Evolutionary conservation across 768 basidiomycete genomes (phyloP).

Genomic region (Glaciozyma antarctica): DNA sequence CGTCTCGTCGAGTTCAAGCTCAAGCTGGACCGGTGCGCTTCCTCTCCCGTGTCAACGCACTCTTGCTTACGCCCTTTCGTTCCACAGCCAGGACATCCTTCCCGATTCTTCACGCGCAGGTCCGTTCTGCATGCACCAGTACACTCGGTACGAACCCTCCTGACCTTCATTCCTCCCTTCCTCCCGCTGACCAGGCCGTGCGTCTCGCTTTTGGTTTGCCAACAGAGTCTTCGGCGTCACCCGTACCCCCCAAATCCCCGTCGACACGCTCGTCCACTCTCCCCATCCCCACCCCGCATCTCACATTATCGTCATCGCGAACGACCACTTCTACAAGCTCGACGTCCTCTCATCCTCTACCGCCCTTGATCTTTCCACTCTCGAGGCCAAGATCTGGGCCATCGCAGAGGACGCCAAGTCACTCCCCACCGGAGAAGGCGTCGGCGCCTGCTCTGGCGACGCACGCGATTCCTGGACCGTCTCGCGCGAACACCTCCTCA

Average conservation of each 20-base stretch:
- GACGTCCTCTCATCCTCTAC: constrained; percentile 51
- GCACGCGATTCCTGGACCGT: constrained; percentile 70
- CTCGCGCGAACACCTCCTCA: constrained; percentile 60
- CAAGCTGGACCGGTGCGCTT: constrained; percentile 28
- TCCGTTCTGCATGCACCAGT: constrained; percentile 45
- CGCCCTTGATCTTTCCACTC: constrained; percentile 47
- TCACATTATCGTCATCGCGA: constrained; percentile 59
- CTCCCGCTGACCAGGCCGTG: constrained; percentile 15
- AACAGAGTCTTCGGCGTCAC: constrained; percentile 57
- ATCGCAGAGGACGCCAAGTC: constrained; percentile 53
- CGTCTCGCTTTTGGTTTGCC: constrained; percentile 33
- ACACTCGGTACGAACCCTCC: constrained; percentile 39
- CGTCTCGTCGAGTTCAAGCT: constrained; percentile 64
- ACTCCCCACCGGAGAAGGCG: constrained; percentile 42
- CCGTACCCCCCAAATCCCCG: constrained; percentile 59
- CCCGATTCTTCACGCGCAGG: constrained; percentile 66
- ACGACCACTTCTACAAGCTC: constrained; percentile 71
- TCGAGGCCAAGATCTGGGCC: constrained; percentile 47
- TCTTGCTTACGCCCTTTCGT: background rate
- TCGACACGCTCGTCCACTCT: constrained; percentile 54
- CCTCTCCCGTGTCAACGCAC: background rate
- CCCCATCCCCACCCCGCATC: constrained; percentile 45
- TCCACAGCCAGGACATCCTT: constrained; percentile 55
- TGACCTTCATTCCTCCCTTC: background rate
- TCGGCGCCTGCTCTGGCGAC: constrained; percentile 69